Evolutionary conservation across 768 basidiomycete species (phyloP).

Genomic region (Sporobolomyces pararoseus): DNA sequence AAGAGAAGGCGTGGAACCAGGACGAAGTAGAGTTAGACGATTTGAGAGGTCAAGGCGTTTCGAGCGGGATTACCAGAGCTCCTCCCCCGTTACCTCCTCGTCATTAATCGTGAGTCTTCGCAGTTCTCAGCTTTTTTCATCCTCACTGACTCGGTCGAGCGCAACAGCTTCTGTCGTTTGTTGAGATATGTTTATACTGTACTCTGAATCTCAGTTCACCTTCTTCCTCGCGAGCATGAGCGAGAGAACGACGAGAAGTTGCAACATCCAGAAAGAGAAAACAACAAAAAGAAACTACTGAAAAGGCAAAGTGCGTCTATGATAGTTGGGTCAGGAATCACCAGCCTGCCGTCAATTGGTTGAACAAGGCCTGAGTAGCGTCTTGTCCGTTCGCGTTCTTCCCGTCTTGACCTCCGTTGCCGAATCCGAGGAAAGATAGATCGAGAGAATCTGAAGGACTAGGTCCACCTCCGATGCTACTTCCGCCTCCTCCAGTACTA

Average conservation of each 20-base stretch:
- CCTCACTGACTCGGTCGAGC: too few relatives aligned
- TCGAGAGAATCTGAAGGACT: slow-evolving; percentile 24
- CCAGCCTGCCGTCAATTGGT: slow-evolving; percentile 26
- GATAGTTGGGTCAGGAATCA: neutral
- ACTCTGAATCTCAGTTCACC: too few relatives aligned
- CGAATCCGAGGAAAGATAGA: slow-evolving; percentile 20
- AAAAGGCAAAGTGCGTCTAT: neutral
- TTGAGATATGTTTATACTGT: too few relatives aligned
- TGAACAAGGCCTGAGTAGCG: slow-evolving; percentile 26
- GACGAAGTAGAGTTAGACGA: slow-evolving; percentile 25
- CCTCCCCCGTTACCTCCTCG: slow-evolving; percentile 27
- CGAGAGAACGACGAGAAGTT: too few relatives aligned
- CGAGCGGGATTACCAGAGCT: slow-evolving; percentile 15
- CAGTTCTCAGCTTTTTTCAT: too few relatives aligned
- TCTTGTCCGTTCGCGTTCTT: neutral
- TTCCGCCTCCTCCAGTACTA: neutral
- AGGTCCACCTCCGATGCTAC: neutral
- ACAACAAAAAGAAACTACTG: neutral
- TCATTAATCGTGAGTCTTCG: neutral
- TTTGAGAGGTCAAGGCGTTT: neutral
- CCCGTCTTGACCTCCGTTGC: neutral
- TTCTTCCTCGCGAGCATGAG: too few relatives aligned
- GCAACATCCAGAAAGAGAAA: neutral
- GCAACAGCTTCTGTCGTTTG: too few relatives aligned
- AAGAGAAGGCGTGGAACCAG: neutral